Base-by-base conservation (phyloP, 176 grass and related monocot genomes). In the Dendrocalamus sinicus region DNA sequence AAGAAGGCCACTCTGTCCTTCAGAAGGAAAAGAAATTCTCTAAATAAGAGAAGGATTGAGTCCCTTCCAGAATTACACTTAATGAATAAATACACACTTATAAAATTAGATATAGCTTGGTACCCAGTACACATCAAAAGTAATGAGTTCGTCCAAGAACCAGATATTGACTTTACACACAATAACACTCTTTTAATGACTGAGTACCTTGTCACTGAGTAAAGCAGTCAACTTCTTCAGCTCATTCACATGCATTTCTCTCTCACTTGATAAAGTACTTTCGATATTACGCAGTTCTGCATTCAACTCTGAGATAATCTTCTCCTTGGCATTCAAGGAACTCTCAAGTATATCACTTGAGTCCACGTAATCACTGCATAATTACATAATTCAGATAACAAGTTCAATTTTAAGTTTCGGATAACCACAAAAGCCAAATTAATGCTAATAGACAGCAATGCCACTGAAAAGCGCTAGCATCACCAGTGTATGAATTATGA, bases 251-350 rank as follows among this genome's bases (percentile, higher is more conserved):
- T 99, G 93, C 75, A 88, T 91, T 70, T 96, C 96, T 85, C 92
- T 91, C 90, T 99, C 96, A 69, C 54, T 91, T 82, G 91, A 94
- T 82, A 99, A 90, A 73, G 92, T 80, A 72, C 78, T 89, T 88
- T 99, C 96, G 10, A 96, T 89, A 74, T 91, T 99, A 75, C 94
- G 93, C 89, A 99, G 79, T 88, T 99, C 93, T 61, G 93, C 87
- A 88, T 99, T 99, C 81, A 99, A 96, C 55, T 99, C 96, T 7
- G 96, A 94, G 67, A 99, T 99, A 73, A 99, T 96, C 86, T 99
- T 99, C 85, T 99, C 96, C 84, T 99, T 99, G n/a, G 94, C 96
- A 90, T 89, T 93, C 73, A 99, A 89, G 71, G 96, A 96, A 89
- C 88, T 96, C 61, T 99, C 93, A 90, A 99, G 92, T 72, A 95